Evolutionary conservation across 2,329 filamentous ascomycete species (phyloP).

Genomic region (Neopestalotiopsis sp.): DNA sequence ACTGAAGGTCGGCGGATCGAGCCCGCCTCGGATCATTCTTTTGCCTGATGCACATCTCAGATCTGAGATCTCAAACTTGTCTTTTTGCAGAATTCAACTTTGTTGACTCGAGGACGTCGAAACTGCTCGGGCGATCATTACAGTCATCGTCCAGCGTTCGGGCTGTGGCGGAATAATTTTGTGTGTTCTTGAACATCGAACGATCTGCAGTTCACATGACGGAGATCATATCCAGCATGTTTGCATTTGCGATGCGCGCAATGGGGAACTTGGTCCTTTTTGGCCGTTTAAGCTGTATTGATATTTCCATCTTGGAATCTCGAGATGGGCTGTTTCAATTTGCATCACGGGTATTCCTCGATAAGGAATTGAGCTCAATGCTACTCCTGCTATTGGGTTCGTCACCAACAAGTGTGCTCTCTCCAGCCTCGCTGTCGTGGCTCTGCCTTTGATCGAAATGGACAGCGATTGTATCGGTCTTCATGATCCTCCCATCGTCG

Average conservation of each 20-base stretch:
- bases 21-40: conserved; percentile 15
- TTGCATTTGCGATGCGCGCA: too few relatives aligned
- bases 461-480: conserved; percentile 5
- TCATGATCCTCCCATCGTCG: neutral
- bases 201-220: neutral
- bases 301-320: neutral
- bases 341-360: neutral
- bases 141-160: too few relatives aligned
- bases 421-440: neutral
- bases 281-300: too few relatives aligned
- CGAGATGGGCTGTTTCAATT: neutral
- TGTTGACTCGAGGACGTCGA: neutral
- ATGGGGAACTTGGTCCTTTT: too few relatives aligned
- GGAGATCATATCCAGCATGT: neutral
- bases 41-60: neutral
- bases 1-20: conserved; percentile 17
- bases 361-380: neutral
- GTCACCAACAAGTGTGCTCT: neutral
- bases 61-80: neutral
- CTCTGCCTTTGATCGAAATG: neutral
- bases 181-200: neutral
- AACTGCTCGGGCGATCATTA: neutral
- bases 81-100: neutral
- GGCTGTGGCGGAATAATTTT: neutral
- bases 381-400: neutral